Percentiles rank a stretch among this genome's conserved stretches.
Evolutionary conservation across 805 yeast species (phyloP).

Genomic region (Candida corydali): DNA sequence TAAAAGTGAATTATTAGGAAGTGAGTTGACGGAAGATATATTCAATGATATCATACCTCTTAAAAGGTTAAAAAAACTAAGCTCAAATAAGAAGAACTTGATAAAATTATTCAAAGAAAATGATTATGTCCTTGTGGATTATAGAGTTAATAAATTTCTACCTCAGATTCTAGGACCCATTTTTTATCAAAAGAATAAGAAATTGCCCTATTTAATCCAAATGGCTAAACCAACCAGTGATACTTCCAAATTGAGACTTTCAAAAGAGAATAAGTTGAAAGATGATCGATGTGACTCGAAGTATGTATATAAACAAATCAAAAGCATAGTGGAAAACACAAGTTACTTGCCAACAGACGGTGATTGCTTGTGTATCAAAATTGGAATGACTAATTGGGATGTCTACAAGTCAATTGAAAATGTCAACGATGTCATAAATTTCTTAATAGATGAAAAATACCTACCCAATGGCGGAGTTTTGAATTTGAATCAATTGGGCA

Average conservation of each 20-base stretch:
- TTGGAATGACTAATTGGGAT: slow-evolving; percentile 53
- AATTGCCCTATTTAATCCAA: slow-evolving; percentile 64
- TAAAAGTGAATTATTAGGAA: slow-evolving; percentile 45
- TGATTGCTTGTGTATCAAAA: slow-evolving; percentile 51
- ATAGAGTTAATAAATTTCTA: slow-evolving; percentile 57
- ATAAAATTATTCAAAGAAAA: slow-evolving; percentile 52
- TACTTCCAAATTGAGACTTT: not conserved
- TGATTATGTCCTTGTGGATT: slow-evolving; percentile 68
- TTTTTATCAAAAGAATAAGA: slow-evolving; percentile 61
- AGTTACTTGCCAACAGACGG: slow-evolving; percentile 59
- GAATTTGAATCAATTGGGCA: slow-evolving; percentile 38
- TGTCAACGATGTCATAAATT: slow-evolving; percentile 46
- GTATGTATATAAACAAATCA: slow-evolving; percentile 61
- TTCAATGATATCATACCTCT: slow-evolving; percentile 61
- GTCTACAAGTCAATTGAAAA: slow-evolving; percentile 45
- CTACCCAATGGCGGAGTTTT: slow-evolving; percentile 59
- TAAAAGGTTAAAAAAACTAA: slow-evolving; percentile 48
- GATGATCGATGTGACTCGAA: slow-evolving; percentile 62
- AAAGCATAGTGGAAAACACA: slow-evolving; percentile 60
- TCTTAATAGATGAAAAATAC: slow-evolving; percentile 40
- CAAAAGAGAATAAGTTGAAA: slow-evolving; percentile 31
- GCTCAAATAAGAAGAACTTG: slow-evolving; percentile 40
- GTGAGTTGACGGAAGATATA: slow-evolving; percentile 53
- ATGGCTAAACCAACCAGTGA: slow-evolving; percentile 46
- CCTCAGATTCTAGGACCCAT: slow-evolving; percentile 55